Evolutionary conservation across 371 early-diverging fungal genomes (phyloP).

Genomic region (Choanephora cucurbitarum): DNA sequence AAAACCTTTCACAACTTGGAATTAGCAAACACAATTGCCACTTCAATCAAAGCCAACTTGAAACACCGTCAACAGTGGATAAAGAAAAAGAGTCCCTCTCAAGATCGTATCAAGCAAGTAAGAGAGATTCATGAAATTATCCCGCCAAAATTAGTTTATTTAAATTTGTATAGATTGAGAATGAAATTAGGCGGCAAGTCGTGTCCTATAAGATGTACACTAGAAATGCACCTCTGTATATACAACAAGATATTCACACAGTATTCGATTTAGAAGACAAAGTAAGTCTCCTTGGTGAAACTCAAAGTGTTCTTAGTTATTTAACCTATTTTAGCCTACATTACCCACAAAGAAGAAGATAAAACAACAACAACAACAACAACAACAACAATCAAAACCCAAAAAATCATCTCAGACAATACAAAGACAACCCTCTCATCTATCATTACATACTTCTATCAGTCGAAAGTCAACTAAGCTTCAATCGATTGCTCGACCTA

Average conservation of each 20-base stretch:
- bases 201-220: conserved; percentile 36
- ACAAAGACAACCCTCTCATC: too few species aligned
- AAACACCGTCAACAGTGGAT: conserved; percentile 39
- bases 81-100: conserved; percentile 16
- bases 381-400: too few species aligned
- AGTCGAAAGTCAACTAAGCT: too few species aligned
- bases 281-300: conserved; percentile 23
- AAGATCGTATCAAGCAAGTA: conserved; percentile 13
- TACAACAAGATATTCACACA: conserved; percentile 35
- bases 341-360: too few species aligned
- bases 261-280: conserved; percentile 20
- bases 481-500: too few species aligned
- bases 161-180: conserved; percentile 31
- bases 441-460: too few species aligned
- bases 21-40: conserved; percentile 32
- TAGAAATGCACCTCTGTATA: conserved; percentile 27
- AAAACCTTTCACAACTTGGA: conserved; percentile 29
- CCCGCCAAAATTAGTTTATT: too few species aligned
- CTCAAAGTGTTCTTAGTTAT: conserved; percentile 22
- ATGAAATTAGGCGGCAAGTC: conserved; percentile 33
- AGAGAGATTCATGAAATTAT: background rate
- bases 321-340: too few species aligned
- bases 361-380: too few species aligned
- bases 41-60: conserved; percentile 25
- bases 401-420: too few species aligned